Percentiles rank a stretch among this genome's conserved stretches.
phyloP scores from a whole-genome alignment of 2,329 filamentous ascomycete genomes.

The Pezicula radicicola region DNA sequence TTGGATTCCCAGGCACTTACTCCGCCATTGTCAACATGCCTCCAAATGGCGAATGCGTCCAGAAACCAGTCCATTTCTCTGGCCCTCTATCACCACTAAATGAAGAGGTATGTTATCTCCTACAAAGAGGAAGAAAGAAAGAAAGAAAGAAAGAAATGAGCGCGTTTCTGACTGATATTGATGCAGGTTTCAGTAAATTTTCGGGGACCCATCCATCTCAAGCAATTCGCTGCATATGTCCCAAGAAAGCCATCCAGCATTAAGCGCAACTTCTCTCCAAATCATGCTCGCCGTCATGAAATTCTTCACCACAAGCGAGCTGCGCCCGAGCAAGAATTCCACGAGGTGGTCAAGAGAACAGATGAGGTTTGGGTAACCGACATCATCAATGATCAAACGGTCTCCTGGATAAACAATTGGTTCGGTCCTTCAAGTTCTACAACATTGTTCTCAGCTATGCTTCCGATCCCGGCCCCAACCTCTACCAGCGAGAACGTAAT shows the following conservation, averaged over 20 bases:
- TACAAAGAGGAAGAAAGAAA: not conserved
- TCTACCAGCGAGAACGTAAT: constrained; percentile 10
- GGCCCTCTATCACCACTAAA: constrained; percentile 66
- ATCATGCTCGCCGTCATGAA: constrained; percentile 39
- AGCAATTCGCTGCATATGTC: constrained; percentile 67
- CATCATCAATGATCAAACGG: constrained; percentile 54
- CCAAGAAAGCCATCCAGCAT: constrained; percentile 27
- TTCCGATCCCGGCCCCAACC: not conserved
- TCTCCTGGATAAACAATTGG: constrained; percentile 58
- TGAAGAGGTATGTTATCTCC: constrained; percentile 56
- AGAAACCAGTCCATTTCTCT: constrained; percentile 47
- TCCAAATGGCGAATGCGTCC: constrained; percentile 49
- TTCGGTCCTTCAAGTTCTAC: constrained; percentile 20
- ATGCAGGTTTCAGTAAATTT: constrained; percentile 67
- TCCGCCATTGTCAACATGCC: constrained; percentile 62
- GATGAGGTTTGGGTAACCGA: constrained; percentile 47
- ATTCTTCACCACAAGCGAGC: constrained; percentile 41
- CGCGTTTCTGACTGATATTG: not conserved
- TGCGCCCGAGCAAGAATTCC: constrained; percentile 28
- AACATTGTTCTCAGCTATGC: constrained; percentile 8
- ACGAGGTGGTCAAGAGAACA: constrained; percentile 34
- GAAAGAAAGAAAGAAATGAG: no score
- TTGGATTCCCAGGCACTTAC: constrained; percentile 60
- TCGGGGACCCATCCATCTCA: constrained; percentile 65
- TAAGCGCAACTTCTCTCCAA: constrained; percentile 34